These are phyloP conservation scores for Eimeria praecox DNA, from an alignment of 169 alveolate species.

Conservation along the genomic window DNA sequence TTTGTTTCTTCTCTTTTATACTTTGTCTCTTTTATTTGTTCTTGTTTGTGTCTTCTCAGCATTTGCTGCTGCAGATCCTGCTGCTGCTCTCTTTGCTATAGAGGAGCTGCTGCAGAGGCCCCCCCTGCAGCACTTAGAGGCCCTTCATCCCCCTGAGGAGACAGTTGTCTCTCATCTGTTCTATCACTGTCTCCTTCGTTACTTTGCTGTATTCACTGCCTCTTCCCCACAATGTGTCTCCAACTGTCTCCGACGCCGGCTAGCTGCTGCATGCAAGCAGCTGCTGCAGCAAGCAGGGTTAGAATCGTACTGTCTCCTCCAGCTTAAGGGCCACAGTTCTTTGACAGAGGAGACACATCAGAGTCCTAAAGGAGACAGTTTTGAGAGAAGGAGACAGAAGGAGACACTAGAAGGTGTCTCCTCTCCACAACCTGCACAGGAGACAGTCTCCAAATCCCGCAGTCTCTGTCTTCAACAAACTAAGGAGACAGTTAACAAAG, in stretches of 20 bases:
- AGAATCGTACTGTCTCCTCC: conserved; percentile 1
- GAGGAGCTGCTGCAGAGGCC: conserved; percentile 33
- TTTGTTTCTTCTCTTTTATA: too few relatives aligned
- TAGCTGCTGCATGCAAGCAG: background rate
- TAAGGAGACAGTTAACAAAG: background rate
- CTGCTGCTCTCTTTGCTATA: background rate
- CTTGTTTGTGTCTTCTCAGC: background rate
- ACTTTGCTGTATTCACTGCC: conserved; percentile 18
- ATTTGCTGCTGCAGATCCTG: background rate
- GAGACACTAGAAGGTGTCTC: background rate
- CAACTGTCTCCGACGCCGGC: background rate
- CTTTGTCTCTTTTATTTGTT: background rate
- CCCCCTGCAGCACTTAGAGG: conserved; percentile 1
- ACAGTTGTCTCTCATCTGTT: background rate
- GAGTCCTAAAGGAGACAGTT: background rate
- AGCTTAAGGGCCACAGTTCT: background rate
- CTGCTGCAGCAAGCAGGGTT: background rate
- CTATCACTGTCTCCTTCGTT: conserved; percentile 20
- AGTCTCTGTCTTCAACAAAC: background rate
- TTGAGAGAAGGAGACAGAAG: background rate
- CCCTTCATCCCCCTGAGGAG: conserved; percentile 8
- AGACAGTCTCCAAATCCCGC: background rate
- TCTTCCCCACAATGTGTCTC: background rate
- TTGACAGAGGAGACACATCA: background rate
- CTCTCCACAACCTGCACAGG: background rate